Conservation (phyloP, 495 filamentous ascomycete species). For the Choiromyces venosus region DNA sequence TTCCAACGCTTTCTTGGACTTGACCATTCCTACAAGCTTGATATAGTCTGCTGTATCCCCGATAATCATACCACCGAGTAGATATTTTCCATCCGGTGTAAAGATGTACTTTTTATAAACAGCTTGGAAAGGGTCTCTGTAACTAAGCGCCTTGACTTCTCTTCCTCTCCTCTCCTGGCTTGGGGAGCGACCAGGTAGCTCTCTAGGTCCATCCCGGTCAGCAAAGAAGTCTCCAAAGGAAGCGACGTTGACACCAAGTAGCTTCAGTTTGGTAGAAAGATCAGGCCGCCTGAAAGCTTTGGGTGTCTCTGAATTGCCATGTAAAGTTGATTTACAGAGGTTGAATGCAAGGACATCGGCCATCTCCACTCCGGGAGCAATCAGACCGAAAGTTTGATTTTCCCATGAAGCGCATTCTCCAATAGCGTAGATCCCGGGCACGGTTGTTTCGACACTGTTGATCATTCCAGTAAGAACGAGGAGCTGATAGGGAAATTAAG, state of each 20-base stretch:
- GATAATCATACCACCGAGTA: conserved; percentile 98
- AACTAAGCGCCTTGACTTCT: conserved; percentile 73
- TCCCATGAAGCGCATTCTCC: conserved; percentile 96
- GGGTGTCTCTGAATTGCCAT: conserved; percentile 64
- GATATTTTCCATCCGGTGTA: conserved; percentile 83
- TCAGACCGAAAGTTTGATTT: conserved; percentile 86
- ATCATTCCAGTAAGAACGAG: not conserved
- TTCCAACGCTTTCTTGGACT: conserved; percentile 75
- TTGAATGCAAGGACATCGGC: conserved; percentile 94
- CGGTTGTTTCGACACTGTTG: conserved; percentile 62
- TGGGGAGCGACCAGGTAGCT: conserved; percentile 55
- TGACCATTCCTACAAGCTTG: conserved; percentile 91
- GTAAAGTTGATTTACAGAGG: conserved; percentile 52
- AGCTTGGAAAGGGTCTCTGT: conserved; percentile 88
- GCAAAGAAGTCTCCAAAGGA: conserved; percentile 97
- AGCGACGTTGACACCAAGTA: conserved; percentile 89
- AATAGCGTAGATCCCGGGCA: conserved; percentile 75
- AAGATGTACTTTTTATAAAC: conserved; percentile 97
- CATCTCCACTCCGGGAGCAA: conserved; percentile 94
- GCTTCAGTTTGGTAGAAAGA: conserved; percentile 88
- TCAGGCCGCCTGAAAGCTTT: conserved; percentile 78
- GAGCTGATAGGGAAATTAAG: not conserved
- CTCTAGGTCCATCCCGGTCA: conserved; percentile 77
- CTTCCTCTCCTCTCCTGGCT: conserved; percentile 40
- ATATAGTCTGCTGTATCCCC: conserved; percentile 92